These are phyloP conservation scores for Calocera cornea DNA, from an alignment of 768 basidiomycete species.

Conservation along the genomic window DNA sequence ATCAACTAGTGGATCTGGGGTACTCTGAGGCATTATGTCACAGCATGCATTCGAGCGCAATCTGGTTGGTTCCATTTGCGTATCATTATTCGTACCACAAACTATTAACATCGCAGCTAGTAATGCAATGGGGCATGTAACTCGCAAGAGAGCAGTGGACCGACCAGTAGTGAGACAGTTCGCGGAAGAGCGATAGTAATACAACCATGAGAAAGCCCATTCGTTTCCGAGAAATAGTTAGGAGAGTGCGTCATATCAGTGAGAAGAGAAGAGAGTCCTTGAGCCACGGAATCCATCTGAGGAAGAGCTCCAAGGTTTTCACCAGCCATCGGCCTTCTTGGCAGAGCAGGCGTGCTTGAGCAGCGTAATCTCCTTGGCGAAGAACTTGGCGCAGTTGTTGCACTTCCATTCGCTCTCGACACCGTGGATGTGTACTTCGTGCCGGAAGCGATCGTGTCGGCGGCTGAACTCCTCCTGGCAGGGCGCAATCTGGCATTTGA, in stretches of 20 bases:
- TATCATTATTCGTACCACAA: constrained; percentile 1
- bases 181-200: not conserved
- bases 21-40: not conserved
- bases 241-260: not conserved
- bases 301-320: not conserved
- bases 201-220: not conserved
- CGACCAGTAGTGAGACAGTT: not conserved
- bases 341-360: not conserved
- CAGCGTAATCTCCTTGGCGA: constrained; percentile 1
- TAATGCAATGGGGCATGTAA: not conserved
- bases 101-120: constrained; percentile 4
- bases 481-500: not conserved
- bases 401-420: constrained; percentile 3
- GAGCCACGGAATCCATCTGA: not conserved
- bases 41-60: not conserved
- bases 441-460: constrained; percentile 2
- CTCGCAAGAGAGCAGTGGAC: not conserved
- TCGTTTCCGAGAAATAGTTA: not conserved
- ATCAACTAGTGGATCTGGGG: not conserved
- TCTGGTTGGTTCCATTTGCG: not conserved
- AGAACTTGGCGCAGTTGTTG: not conserved
- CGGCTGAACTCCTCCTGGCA: constrained; percentile 4
- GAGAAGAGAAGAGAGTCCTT: not conserved
- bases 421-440: constrained; percentile 2
- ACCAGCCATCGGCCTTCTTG: not conserved